Conservation (phyloP, 169 alveolate genomes). For the Ichthyophthirius multifiliis region DNA sequence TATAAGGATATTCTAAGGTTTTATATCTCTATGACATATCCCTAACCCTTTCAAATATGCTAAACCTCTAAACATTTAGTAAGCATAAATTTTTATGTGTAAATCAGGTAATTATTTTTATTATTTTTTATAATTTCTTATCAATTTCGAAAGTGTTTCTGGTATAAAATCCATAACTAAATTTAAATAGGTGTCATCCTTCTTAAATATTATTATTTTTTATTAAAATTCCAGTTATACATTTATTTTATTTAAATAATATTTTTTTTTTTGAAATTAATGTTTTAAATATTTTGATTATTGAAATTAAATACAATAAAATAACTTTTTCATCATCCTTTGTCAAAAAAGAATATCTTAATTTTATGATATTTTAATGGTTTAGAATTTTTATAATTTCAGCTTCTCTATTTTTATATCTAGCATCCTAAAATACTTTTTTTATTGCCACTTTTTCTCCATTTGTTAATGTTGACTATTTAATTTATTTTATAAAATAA, state of each 20-base stretch:
- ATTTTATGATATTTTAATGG: constrained; percentile 67
- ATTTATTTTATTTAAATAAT: too few species aligned
- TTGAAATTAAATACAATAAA: not conserved
- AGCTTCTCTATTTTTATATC: constrained; percentile 73
- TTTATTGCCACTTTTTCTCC: constrained; percentile 60
- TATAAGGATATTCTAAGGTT: constrained; percentile 96
- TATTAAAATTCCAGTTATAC: not conserved
- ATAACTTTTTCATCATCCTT: constrained; percentile 58
- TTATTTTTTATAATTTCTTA: constrained; percentile 28
- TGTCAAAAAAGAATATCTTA: constrained; percentile 66
- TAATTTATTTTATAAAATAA: too few species aligned
- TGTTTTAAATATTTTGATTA: too few species aligned
- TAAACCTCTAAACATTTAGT: constrained; percentile 56
- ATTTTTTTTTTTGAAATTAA: too few species aligned
- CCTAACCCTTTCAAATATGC: constrained; percentile 58
- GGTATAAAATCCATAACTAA: constrained; percentile 62
- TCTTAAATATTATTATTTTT: not conserved
- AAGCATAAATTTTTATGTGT: constrained; percentile 56
- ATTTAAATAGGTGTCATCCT: constrained; percentile 57
- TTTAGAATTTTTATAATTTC: constrained; percentile 47
- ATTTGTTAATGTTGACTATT: not conserved
- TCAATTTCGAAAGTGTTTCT: constrained; percentile 48
- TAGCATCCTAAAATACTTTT: constrained; percentile 68
- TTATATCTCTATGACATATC: constrained; percentile 96
- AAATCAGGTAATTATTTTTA: constrained; percentile 43